Conservation (phyloP, 306 rosid species). For the Sicyos baderoa region DNA sequence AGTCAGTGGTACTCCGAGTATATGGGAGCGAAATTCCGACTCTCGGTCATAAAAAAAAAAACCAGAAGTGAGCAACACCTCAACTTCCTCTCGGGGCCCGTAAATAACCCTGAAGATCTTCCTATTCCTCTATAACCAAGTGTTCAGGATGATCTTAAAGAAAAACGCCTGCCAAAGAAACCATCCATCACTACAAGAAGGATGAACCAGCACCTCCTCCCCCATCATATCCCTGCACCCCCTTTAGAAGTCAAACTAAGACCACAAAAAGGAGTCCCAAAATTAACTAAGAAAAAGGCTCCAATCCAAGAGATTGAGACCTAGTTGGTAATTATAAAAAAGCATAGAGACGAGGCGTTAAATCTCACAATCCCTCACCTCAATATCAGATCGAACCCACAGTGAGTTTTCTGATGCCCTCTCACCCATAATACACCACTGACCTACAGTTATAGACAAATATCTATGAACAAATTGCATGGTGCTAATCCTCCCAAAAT, state of each 20-base stretch:
- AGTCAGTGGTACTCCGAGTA: too few relatives aligned
- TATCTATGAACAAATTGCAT: background rate
- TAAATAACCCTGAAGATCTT: background rate
- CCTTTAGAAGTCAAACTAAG: too few relatives aligned
- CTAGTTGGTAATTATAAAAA: too few relatives aligned
- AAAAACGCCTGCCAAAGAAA: background rate
- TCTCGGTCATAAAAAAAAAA: too few relatives aligned
- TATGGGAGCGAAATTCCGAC: too few relatives aligned
- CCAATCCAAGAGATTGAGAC: too few relatives aligned
- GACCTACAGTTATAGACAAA: background rate
- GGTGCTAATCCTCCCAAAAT: background rate
- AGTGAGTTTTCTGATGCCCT: too few relatives aligned
- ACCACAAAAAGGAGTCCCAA: too few relatives aligned
- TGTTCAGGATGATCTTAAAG: background rate
- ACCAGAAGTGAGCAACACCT: background rate
- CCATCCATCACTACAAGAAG: background rate
- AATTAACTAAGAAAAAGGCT: too few relatives aligned
- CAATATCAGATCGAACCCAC: too few relatives aligned
- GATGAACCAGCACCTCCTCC: background rate
- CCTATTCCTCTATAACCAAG: background rate
- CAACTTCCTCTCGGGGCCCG: background rate
- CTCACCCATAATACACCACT: background rate
- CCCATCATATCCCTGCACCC: background rate
- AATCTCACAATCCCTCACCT: too few relatives aligned
- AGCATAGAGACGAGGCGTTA: too few relatives aligned